A percentile compares a stretch with the other conserved stretches of the same genome.
phyloP scores from a whole-genome alignment of 352 stramenopile species.

The Phytophthora pinifolia region DNA sequence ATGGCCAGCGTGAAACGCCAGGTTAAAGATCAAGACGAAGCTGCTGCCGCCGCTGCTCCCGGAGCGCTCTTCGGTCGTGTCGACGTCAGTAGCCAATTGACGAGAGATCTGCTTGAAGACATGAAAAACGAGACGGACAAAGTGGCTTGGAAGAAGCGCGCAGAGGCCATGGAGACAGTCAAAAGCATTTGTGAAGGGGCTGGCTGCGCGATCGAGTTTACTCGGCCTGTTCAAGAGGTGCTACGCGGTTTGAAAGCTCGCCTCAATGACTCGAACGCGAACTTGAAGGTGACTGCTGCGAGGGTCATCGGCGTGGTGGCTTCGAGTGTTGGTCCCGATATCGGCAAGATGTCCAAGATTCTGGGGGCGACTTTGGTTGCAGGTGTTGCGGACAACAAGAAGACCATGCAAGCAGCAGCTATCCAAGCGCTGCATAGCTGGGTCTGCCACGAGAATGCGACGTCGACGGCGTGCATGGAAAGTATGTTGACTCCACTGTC shows the following conservation, averaged over 20 bases:
- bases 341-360: constrained; percentile 82
- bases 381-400: constrained; percentile 88
- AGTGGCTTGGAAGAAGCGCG: constrained; percentile 82
- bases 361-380: constrained; percentile 65
- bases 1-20: constrained; percentile 60
- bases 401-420: constrained; percentile 79
- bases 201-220: constrained; percentile 82
- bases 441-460: constrained; percentile 77
- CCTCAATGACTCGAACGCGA: constrained; percentile 84
- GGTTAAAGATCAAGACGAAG: constrained; percentile 73
- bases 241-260: constrained; percentile 76
- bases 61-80: constrained; percentile 70
- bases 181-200: constrained; percentile 78
- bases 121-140: constrained; percentile 89
- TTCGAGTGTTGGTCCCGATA: constrained; percentile 71
- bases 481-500: constrained; percentile 66
- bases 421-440: constrained; percentile 83
- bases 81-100: constrained; percentile 80
- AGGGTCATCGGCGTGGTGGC: constrained; percentile 83
- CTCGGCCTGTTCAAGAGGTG: constrained; percentile 76
- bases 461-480: constrained; percentile 65
- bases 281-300: constrained; percentile 85
- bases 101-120: constrained; percentile 83
- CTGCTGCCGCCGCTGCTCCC: constrained; percentile 42
- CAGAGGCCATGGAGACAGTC: constrained; percentile 77